phyloP scores from a whole-genome alignment of 2,329 filamentous ascomycete genomes.

The Arthrobotrys iridis region DNA sequence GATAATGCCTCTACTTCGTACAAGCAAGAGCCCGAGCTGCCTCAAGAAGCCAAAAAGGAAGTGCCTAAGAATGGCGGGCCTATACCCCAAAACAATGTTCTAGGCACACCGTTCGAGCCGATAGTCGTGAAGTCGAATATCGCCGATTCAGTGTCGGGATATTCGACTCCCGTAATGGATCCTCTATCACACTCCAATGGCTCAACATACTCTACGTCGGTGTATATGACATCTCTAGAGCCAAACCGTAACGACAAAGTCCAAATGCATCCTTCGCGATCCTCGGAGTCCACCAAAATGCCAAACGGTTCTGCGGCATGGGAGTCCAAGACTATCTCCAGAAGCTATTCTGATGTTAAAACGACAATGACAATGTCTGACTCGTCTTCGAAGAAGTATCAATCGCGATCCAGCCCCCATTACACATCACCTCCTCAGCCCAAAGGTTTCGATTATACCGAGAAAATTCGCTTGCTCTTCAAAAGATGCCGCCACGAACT shows the following conservation, averaged over 20 bases:
- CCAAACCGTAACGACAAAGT: background rate
- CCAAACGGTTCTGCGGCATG: background rate
- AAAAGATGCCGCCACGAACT: slow-evolving; percentile 25
- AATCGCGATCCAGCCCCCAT: background rate
- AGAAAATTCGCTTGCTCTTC: slow-evolving; percentile 14
- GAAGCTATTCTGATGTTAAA: background rate
- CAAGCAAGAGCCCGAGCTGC: background rate
- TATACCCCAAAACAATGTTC: background rate
- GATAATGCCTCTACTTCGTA: background rate
- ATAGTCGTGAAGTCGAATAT: no score
- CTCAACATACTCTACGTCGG: no score
- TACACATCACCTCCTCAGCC: background rate
- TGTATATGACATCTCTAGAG: background rate
- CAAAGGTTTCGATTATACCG: slow-evolving; percentile 18
- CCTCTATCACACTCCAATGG: no score
- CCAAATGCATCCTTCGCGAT: background rate
- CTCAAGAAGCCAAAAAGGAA: background rate
- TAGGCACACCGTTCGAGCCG: background rate
- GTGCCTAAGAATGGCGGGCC: background rate
- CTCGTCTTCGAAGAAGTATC: background rate
- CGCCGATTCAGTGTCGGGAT: no score
- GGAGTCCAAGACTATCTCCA: background rate
- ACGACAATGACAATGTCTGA: background rate
- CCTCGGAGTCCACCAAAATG: background rate
- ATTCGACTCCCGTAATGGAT: background rate